Base-by-base conservation (phyloP, 257 asterid species). In the Jacaranda copaia region DNA sequence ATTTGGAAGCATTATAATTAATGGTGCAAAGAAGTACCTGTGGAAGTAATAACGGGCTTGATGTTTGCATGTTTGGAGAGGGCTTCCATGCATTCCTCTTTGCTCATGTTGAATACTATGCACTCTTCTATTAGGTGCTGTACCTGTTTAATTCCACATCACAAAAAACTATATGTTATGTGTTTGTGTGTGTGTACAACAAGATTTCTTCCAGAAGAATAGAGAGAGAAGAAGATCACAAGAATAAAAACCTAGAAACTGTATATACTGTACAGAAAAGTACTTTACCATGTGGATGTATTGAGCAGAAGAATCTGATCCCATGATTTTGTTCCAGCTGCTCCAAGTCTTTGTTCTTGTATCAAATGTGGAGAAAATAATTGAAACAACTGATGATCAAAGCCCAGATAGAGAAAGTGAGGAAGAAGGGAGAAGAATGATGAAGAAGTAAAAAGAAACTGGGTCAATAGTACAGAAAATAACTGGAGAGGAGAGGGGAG, bases 21-120 rank as follows among this genome's bases (percentile, higher is more conserved):
- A n/a, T 0, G 16, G 8, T n/a, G 35, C 0, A 16, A 14, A 15
- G 13, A 25, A 72, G 87, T 70, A 78, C 82, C 77, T 52, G 82
- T 78, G 2, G 82, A 78, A 11, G 78, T 89, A 84, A 89, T 88
- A 49, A 89, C 84, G 20, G 89, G 92, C 42, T 83, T 61, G 71
- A 89, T 87, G 57, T 78, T 84, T 78, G 92, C 95, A 84, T 87
- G 95, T 84, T 87, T 89, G 19, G 88, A 85, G 39, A 89, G 89
- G 65, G 92, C 89, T 75, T 87, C 89, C 81, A 87, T 83, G 87
- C 94, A 89, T 76, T 89, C 95, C 58, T 86, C 95, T 87, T 86
- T 88, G 72, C 85, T 86, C 95, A 89, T 88, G 52, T 87, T 78
- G 82, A 81, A 89, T 58, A 84, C 75, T 79, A 89, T 64, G 76